phyloP scores from a whole-genome alignment of 768 basidiomycete genomes.

The Termitomyces eurrhizus region DNA sequence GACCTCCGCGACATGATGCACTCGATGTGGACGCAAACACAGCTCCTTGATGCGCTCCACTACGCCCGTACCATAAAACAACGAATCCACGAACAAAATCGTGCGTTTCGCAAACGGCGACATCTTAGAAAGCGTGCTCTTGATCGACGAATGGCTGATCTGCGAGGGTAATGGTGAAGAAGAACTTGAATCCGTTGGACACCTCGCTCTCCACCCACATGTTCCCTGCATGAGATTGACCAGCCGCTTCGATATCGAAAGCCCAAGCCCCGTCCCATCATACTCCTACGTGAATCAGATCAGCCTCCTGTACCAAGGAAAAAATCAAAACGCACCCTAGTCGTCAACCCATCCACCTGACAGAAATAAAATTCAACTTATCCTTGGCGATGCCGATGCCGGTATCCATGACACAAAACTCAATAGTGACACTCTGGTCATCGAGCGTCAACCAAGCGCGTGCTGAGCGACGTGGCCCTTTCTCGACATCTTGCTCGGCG shows the following conservation, averaged over 20 bases:
- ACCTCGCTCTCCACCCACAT: slow-evolving; percentile 99
- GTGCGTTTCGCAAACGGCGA: too few relatives aligned
- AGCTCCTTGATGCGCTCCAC: too few relatives aligned
- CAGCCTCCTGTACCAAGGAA: slow-evolving; percentile 3
- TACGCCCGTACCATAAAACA: too few relatives aligned
- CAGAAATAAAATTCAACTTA: slow-evolving; percentile 98
- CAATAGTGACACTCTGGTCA: slow-evolving; percentile 81
- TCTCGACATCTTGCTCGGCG: slow-evolving; percentile 69
- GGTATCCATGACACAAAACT: slow-evolving; percentile 95
- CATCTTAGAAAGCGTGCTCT: too few relatives aligned
- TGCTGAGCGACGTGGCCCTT: slow-evolving; percentile 94
- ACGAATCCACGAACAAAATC: too few relatives aligned
- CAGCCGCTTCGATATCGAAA: slow-evolving; percentile 96
- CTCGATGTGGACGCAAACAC: too few relatives aligned
- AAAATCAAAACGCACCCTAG: slow-evolving; percentile 53
- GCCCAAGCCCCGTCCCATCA: slow-evolving; percentile 92
- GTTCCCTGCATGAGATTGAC: slow-evolving; percentile 99
- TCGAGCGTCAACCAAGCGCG: slow-evolving; percentile 68
- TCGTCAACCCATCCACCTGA: slow-evolving; percentile 98
- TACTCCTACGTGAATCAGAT: slow-evolving; percentile 61
- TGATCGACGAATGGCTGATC: slow-evolving; percentile 28
- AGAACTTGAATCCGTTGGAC: slow-evolving; percentile 89
- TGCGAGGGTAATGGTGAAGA: slow-evolving; percentile 91
- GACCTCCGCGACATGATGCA: too few relatives aligned
- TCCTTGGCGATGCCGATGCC: slow-evolving; percentile 99